Evolutionary conservation across 257 asterid genomes (phyloP), one percentile per base, ranked within the genome.

Genomic region (Lavandula angustifolia): DNA sequence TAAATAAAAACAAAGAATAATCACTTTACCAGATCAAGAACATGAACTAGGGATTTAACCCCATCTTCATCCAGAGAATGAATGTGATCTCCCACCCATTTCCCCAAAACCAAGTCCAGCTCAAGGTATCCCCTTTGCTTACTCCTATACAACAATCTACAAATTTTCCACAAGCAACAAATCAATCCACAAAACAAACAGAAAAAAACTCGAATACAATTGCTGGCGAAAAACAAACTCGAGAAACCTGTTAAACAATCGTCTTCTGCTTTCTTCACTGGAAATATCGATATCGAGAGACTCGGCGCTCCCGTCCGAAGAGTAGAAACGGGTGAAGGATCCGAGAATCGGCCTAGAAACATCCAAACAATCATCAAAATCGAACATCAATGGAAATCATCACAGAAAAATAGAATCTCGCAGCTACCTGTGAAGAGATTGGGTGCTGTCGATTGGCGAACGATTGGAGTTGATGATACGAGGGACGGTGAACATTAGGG

Each of bases 101-200:
- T 88, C 6, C 98, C 98, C 75, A 91, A 71, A 81, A 88, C 35
- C 73, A 88, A 77, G 77, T 91, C 98, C 74, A 91, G 88, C 84
- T 91, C 98, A 46, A 91, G 80, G 67, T 59, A 91, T 8, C 98
- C 98, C 77, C 98, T 84, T 49, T 91, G 98, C 75, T 85, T 91
- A 81, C 98, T 91, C 80, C 96, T 82, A 54, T 88, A 91, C 48
- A 88, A 54, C 67, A 91, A 75, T 85, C 98, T 91, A 73, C 46
- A 79, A 31, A 47, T 67, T 57, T 13, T 37, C 62, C 56, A 34
- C 38, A 50, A 1, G 53, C 18, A 12, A 53, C 6, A 33, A 46
- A 64, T 64, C 3, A 67, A 27, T 59, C 62, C 38, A 22, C 10
- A 58, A 0, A 60, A 10, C 5, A 31, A 4, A 17, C 7, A 55